Evolutionary conservation across 2,329 filamentous ascomycete species (phyloP), one percentile per base, ranked within the genome.

Genomic region (Fusarium floridanum): DNA sequence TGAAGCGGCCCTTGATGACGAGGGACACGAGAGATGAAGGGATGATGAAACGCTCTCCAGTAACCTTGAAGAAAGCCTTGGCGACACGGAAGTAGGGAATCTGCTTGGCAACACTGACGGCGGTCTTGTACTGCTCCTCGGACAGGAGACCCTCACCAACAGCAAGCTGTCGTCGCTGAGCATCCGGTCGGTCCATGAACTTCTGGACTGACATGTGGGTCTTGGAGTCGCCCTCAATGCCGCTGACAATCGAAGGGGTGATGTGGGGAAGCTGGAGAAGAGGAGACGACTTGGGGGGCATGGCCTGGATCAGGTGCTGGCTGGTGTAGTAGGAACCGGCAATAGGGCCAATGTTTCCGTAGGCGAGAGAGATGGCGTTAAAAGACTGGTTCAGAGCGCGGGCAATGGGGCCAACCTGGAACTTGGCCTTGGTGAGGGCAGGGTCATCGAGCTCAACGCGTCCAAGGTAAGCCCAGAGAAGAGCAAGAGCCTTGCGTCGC

Each of bases 41-140:
- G 36, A 96, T 97, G 80, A 99, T 94, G 82, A 93, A 93, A 76
- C 93, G 94, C 85, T 99, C 97, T 81, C 97, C 97, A 62, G 95
- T 92, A 55, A 99, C 97, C 88, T 99, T 99, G 91, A 99, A 99
- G 85, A 98, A 99, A 9, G 95, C 94, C 85, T 95, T 97, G 80
- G 95, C 94, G 12, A 99, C 91, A 67, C 93, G 90, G 65, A 99
- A 88, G 73, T 91, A 90, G 2, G 97, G 97, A 32, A 99, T 88
- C 84, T 98, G 94, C 77, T 91, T 91, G 32, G 95, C 95, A 34
- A 98, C 93, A 56, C 85, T 84, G 70, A 98, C 88, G 41, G 93
- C 93, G 48, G 92, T 89, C 73, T 90, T 86, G 84, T 98, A 98
- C 82, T 98, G 91, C 70, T 90, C 84, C 76, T 95, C 92, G 6